Evolutionary conservation across 208 protist species (phyloP).

Genomic region (Trypanosoma platydactyli): DNA sequence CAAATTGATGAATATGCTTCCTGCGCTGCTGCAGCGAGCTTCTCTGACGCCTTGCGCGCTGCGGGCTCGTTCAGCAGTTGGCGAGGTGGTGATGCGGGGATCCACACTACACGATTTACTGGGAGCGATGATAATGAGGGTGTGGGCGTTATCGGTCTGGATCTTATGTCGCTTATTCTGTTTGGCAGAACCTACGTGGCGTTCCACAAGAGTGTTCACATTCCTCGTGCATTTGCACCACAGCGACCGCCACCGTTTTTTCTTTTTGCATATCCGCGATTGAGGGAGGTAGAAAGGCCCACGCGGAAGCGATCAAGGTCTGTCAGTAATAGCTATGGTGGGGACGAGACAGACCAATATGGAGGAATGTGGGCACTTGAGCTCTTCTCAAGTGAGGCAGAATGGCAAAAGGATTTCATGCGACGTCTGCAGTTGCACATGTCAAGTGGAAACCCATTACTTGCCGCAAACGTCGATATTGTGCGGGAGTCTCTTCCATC

Average conservation of each 20-base stretch:
- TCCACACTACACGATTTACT: conserved; percentile 35
- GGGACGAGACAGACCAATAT: neutral
- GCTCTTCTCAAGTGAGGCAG: conserved; percentile 11
- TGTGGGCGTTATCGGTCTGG: conserved; percentile 31
- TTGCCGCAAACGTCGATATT: conserved; percentile 46
- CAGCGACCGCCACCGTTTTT: conserved; percentile 69
- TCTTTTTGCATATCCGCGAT: conserved; percentile 55
- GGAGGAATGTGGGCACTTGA: neutral
- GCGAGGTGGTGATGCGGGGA: conserved; percentile 1
- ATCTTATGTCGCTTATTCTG: conserved; percentile 48
- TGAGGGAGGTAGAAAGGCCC: conserved; percentile 35
- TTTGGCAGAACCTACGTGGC: conserved; percentile 48
- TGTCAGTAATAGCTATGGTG: neutral
- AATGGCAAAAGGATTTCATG: conserved; percentile 26
- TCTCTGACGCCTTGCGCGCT: conserved; percentile 52
- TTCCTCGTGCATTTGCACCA: conserved; percentile 53
- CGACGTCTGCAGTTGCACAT: conserved; percentile 7
- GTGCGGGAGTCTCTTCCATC: conserved; percentile 61
- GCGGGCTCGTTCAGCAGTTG: conserved; percentile 19
- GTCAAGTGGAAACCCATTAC: neutral
- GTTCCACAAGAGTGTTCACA: conserved; percentile 46
- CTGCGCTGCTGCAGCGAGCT: conserved; percentile 54
- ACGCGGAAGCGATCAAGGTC: conserved; percentile 2
- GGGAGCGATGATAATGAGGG: conserved; percentile 42
- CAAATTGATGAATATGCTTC: conserved; percentile 57